Percentiles rank a stretch among this genome's conserved stretches.
These are phyloP conservation scores for Spathaspora passalidarum DNA, from an alignment of 805 yeast genomes.

Conservation along the genomic window DNA sequence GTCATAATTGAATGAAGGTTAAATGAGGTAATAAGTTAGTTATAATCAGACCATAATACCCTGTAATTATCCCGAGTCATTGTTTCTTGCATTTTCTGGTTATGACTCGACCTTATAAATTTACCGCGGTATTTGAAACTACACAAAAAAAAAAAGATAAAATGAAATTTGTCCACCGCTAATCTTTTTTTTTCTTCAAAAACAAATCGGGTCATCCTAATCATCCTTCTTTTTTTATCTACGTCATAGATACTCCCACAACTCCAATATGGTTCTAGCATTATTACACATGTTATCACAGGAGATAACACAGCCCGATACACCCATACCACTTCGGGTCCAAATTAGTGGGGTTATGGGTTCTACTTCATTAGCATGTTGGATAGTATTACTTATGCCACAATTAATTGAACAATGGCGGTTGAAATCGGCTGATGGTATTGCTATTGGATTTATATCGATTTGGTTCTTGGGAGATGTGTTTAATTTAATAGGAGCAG, in stretches of 20 bases:
- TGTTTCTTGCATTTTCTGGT: too few species aligned
- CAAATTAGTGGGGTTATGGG: constrained; percentile 62
- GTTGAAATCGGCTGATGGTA: constrained; percentile 70
- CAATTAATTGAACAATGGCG: constrained; percentile 82
- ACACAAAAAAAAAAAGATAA: background rate
- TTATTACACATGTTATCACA: background rate
- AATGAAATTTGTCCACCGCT: background rate
- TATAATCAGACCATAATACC: too few species aligned
- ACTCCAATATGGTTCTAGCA: background rate
- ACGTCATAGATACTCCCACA: background rate
- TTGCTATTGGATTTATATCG: constrained; percentile 61
- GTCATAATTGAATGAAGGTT: too few species aligned
- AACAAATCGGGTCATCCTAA: background rate
- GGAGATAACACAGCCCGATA: background rate
- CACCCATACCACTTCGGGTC: constrained; percentile 4
- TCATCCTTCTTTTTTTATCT: too few species aligned
- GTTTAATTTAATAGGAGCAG: constrained; percentile 61
- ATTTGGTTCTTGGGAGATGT: constrained; percentile 76
- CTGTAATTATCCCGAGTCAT: too few species aligned
- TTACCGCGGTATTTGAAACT: background rate
- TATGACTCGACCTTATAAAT: too few species aligned
- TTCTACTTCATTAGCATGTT: constrained; percentile 70
- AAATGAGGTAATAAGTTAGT: too few species aligned
- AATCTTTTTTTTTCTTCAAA: background rate
- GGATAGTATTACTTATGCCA: constrained; percentile 74